A percentile compares a stretch with the other conserved stretches of the same genome.
phyloP scores from a whole-genome alignment of 352 stramenopile species.

The Albugo laibachii region DNA sequence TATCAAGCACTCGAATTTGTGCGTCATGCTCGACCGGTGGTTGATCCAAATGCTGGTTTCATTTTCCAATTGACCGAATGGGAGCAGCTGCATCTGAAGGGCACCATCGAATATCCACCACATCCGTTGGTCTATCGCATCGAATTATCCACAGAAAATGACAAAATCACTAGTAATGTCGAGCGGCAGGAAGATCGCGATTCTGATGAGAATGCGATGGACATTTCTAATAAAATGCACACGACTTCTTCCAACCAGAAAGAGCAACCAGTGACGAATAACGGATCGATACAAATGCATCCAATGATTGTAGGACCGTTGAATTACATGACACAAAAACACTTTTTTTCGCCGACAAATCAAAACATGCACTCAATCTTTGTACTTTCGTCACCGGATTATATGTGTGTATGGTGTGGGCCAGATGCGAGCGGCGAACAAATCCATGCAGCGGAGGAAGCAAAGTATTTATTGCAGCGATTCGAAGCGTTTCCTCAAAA shows the following conservation, averaged over 20 bases:
- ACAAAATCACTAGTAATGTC: constrained; percentile 3
- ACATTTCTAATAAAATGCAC: background rate
- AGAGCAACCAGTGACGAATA: constrained; percentile 1
- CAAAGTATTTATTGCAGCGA: constrained; percentile 36
- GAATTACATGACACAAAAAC: constrained; percentile 19
- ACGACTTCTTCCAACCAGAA: constrained; percentile 1
- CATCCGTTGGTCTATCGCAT: constrained; percentile 44
- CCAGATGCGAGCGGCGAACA: constrained; percentile 22
- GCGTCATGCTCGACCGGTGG: constrained; percentile 40
- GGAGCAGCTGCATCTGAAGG: constrained; percentile 42
- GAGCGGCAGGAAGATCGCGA: background rate
- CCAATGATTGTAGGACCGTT: constrained; percentile 41
- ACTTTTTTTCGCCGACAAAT: constrained; percentile 31
- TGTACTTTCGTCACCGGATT: constrained; percentile 47
- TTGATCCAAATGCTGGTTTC: constrained; percentile 74
- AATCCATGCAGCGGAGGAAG: constrained; percentile 36
- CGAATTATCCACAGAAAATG: constrained; percentile 15
- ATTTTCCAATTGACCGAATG: constrained; percentile 81
- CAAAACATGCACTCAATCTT: constrained; percentile 40
- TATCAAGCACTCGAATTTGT: constrained; percentile 69
- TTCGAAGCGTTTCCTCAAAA: constrained; percentile 57
- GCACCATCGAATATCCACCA: constrained; percentile 21
- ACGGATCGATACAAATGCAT: constrained; percentile 11
- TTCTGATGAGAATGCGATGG: background rate
- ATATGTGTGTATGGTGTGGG: constrained; percentile 71